Evolutionary conservation across 23 red algal genomes (phyloP), one percentile per base, ranked within the genome.

Genomic region (Gracilaria gracilis): DNA sequence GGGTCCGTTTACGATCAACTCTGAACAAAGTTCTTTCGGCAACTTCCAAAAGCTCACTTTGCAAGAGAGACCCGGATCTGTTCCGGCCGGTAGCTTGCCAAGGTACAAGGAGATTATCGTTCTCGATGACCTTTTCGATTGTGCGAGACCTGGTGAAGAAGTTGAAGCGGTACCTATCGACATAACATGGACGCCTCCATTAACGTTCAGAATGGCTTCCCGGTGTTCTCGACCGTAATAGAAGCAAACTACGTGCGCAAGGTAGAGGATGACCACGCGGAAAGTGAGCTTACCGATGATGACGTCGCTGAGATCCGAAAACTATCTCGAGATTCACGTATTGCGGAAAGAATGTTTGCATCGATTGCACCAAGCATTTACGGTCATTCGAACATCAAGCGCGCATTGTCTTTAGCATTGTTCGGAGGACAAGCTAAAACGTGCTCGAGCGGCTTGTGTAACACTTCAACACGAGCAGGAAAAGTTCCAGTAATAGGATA

Each of bases 311-410:
- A 87, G 71, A 93, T 99, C 33, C 94, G 91, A 39, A 61, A 79
- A 28, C 72, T 99, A 0, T 88, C 97, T 9, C 28, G 59, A 64
- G 94, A 99, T 69, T 75, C 94, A 12, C 81, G 81, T 57, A 89
- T 99, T 49, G 88, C 86, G 55, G 97, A 99, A 28, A 77, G 93
- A 35, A 53, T 99, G 23, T 83, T 95, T 72, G 97, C 97, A 9
- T 96, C 97, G 28, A 96, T 99, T 24, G 97, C 97, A 19, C 97
- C 97, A 15, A 96, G 94, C 86, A 99, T 99, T 57, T 96, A 96
- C 80, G 97, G 97, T 1, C 97, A 99, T 79, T 28, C 79, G 2
- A 81, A 96, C 80, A 96, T 99, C 67, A 99, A 99, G 70, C 72
- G 86, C 24, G 97, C 97, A 27, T 53, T 99, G 28, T 94, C 97